These are phyloP conservation scores for Chiua virens DNA, from an alignment of 768 basidiomycete species.

Conservation along the genomic window DNA sequence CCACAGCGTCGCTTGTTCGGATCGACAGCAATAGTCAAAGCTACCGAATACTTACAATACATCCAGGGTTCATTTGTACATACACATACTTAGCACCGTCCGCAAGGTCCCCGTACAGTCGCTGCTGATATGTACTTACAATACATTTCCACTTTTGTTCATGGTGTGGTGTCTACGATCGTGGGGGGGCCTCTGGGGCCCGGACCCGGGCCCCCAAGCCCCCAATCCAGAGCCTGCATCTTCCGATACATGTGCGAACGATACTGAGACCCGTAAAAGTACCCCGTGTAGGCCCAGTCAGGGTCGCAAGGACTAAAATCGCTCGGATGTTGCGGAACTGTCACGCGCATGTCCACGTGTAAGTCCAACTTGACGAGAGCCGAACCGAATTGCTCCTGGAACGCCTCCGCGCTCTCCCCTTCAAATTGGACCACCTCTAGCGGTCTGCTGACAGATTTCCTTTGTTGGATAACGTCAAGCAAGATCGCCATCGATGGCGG, in stretches of 20 bases:
- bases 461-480: slow-evolving; percentile 32
- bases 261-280: slow-evolving; percentile 33
- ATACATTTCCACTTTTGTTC: slow-evolving; percentile 2
- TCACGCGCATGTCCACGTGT: slow-evolving; percentile 24
- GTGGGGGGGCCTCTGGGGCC: slow-evolving; percentile 27
- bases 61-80: slow-evolving; percentile 3
- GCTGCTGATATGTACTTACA: slow-evolving; percentile 5
- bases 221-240: slow-evolving; percentile 29
- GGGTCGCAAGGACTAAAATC: slow-evolving; percentile 21
- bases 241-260: slow-evolving; percentile 31
- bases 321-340: slow-evolving; percentile 9
- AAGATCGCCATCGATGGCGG: slow-evolving; percentile 30
- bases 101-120: not conserved
- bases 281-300: slow-evolving; percentile 29
- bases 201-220: slow-evolving; percentile 20
- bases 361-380: slow-evolving; percentile 28
- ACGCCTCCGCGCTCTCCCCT: slow-evolving; percentile 19
- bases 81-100: slow-evolving; percentile 6
- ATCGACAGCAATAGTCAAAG: not conserved
- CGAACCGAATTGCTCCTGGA: slow-evolving; percentile 26
- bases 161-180: slow-evolving; percentile 26
- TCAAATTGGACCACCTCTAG: slow-evolving; percentile 27
- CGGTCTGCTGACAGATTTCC: slow-evolving; percentile 30
- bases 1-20: slow-evolving; percentile 1
- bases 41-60: not conserved